phyloP scores from a whole-genome alignment of 2,329 filamentous ascomycete species.

The Podosphaera xanthii region DNA sequence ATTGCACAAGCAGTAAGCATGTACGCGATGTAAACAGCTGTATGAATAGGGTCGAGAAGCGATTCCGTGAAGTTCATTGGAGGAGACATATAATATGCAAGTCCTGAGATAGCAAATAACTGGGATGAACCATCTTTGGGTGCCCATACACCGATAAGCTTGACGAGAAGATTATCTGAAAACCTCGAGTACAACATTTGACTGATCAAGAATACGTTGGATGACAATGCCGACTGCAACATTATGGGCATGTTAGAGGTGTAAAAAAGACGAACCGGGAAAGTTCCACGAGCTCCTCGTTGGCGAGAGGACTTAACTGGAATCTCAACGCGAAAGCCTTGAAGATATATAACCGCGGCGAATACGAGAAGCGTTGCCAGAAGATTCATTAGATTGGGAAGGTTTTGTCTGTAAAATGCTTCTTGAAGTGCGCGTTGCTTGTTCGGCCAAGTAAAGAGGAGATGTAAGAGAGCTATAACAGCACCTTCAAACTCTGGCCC shows the following conservation, averaged over 20 bases:
- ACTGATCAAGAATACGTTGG: conserved; percentile 96
- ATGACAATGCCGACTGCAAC: conserved; percentile 94
- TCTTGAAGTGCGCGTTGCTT: conserved; percentile 97
- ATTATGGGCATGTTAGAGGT: conserved; percentile 99
- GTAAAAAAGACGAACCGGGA: conserved; percentile 98
- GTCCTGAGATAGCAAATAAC: conserved; percentile 76
- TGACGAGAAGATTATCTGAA: conserved; percentile 94
- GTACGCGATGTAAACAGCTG: conserved; percentile 81
- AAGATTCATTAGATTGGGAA: conserved; percentile 98
- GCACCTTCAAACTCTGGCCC: conserved; percentile 98
- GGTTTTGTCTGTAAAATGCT: conserved; percentile 97
- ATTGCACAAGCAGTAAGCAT: conserved; percentile 95
- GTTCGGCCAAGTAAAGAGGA: conserved; percentile 95
- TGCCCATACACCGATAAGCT: conserved; percentile 96
- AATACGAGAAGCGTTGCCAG: conserved; percentile 84
- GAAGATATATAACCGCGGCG: conserved; percentile 93
- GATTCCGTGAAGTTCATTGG: conserved; percentile 95
- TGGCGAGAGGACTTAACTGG: conserved; percentile 98
- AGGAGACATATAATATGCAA: conserved; percentile 99
- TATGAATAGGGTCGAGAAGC: conserved; percentile 90
- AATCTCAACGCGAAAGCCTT: conserved; percentile 98
- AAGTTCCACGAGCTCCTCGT: conserved; percentile 93
- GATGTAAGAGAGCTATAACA: conserved; percentile 92
- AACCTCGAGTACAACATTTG: conserved; percentile 99
- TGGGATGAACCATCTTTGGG: conserved; percentile 88